Evolutionary conservation across 768 basidiomycete species (phyloP).

Genomic region (Pulveroboletus sp.): DNA sequence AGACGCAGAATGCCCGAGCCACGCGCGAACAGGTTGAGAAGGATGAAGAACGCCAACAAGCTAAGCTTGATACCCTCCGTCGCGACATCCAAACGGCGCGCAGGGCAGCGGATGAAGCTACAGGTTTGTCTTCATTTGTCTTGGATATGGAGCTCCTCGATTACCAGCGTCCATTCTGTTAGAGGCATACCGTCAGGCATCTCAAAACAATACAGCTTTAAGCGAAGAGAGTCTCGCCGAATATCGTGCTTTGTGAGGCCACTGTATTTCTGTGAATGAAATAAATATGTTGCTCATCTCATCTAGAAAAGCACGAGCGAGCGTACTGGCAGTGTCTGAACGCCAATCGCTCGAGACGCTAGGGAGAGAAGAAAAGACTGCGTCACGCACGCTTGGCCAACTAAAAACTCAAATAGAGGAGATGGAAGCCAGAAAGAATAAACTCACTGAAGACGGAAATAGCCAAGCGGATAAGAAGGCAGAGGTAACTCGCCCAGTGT

Average conservation of each 20-base stretch:
- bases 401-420: slow-evolving; percentile 68
- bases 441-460: slow-evolving; percentile 51
- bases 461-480: slow-evolving; percentile 47
- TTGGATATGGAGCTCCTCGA: not conserved
- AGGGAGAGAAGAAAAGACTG: slow-evolving; percentile 76
- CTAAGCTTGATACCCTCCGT: slow-evolving; percentile 52
- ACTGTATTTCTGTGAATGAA: not conserved
- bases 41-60: slow-evolving; percentile 50
- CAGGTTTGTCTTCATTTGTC: slow-evolving; percentile 47
- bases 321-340: slow-evolving; percentile 77
- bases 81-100: slow-evolving; percentile 65
- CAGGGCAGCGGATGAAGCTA: slow-evolving; percentile 69
- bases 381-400: slow-evolving; percentile 57
- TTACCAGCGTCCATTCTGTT: slow-evolving; percentile 9
- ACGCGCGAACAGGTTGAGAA: slow-evolving; percentile 60
- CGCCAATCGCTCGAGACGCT: slow-evolving; percentile 82
- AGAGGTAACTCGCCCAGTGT: slow-evolving; percentile 41
- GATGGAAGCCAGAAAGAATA: slow-evolving; percentile 52
- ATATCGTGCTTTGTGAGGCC: slow-evolving; percentile 44
- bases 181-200: slow-evolving; percentile 74
- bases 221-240: slow-evolving; percentile 83
- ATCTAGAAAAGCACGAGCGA: slow-evolving; percentile 73
- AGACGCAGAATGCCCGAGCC: slow-evolving; percentile 64
- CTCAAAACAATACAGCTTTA: slow-evolving; percentile 71
- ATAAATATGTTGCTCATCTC: slow-evolving; percentile 2